Percentiles rank a stretch among this genome's conserved stretches.
Evolutionary conservation across 768 basidiomycete genomes (phyloP).

Genomic region (Leccinum longicurvipes): DNA sequence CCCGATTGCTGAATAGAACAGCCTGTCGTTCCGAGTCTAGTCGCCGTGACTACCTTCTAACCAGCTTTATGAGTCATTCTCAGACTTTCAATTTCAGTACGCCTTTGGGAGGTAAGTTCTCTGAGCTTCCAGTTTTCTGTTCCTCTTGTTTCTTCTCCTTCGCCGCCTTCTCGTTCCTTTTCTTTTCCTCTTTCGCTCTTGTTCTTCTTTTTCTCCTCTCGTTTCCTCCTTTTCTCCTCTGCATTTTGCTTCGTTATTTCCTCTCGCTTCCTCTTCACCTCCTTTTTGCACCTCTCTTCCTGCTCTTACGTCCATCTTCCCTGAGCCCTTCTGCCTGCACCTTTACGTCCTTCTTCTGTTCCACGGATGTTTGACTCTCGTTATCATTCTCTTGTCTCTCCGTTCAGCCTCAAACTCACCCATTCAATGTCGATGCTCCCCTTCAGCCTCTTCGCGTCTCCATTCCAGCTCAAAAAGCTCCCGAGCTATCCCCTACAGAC

Average conservation of each 20-base stretch:
- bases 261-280: slow-evolving; percentile 37
- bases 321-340: no score
- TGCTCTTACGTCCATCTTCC: background rate
- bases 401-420: slow-evolving; percentile 39
- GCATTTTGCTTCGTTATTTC: slow-evolving; percentile 26
- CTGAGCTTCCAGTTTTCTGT: background rate
- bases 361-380: background rate
- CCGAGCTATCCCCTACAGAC: slow-evolving; percentile 36
- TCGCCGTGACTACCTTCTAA: no score
- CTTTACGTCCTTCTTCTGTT: background rate
- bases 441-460: slow-evolving; percentile 42
- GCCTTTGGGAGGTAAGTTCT: background rate
- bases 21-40: background rate
- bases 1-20: background rate
- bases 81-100: no score
- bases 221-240: background rate
- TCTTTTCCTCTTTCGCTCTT: background rate
- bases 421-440: slow-evolving; percentile 37
- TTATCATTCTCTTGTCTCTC: slow-evolving; percentile 5
- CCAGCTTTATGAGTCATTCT: no score
- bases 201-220: background rate
- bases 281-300: background rate
- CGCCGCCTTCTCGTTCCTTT: background rate
- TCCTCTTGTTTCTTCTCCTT: background rate
- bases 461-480: slow-evolving; percentile 36